Conservation (phyloP, 2,329 filamentous ascomycete species). For the Sporothrix brasiliensis region DNA sequence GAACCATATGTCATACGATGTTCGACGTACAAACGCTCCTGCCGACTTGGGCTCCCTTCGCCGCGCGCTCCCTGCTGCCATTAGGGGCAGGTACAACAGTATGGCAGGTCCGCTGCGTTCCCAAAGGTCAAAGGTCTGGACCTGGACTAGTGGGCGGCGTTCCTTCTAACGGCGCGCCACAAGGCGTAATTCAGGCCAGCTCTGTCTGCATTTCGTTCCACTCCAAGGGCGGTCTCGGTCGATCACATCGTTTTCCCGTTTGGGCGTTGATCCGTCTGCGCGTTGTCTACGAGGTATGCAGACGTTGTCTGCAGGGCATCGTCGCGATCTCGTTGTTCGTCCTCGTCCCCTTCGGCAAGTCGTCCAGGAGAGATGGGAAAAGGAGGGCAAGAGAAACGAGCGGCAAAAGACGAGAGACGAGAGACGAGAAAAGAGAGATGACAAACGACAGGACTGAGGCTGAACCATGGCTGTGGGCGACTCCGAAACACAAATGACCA, state of each 20-base stretch:
- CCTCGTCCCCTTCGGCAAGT: neutral
- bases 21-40: neutral
- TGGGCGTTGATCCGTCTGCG: too few relatives aligned
- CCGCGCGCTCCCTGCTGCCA: too few relatives aligned
- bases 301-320: too few relatives aligned
- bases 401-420: neutral
- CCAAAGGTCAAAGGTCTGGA: slow-evolving; percentile 15
- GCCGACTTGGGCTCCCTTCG: neutral
- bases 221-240: neutral
- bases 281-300: too few relatives aligned
- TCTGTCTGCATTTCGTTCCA: neutral
- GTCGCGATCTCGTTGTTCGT: too few relatives aligned
- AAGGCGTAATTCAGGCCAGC: neutral
- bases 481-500: slow-evolving; percentile 17
- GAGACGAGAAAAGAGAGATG: neutral
- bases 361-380: neutral
- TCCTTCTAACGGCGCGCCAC: neutral
- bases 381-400: neutral
- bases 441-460: neutral
- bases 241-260: neutral
- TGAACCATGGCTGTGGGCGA: slow-evolving; percentile 1
- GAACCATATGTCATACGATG: neutral
- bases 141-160: slow-evolving; percentile 1
- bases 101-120: neutral
- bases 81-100: neutral